Conservation (phyloP, 163 green algal species). For the Trebouxiophyceae sp. region DNA sequence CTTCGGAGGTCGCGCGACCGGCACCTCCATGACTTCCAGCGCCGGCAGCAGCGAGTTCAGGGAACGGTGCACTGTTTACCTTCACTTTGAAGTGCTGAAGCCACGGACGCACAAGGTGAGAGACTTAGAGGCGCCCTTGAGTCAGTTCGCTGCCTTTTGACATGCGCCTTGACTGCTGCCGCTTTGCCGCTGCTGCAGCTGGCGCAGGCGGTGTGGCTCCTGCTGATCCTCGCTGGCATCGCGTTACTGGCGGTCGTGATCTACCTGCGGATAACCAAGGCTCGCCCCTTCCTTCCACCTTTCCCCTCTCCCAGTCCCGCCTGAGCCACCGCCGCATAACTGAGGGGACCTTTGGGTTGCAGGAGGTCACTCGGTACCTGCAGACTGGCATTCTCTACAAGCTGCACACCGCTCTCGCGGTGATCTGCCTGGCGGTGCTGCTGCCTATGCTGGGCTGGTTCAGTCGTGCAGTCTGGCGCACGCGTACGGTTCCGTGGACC, state of each 20-base stretch:
- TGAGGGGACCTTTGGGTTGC: neutral
- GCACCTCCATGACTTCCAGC: too few relatives aligned
- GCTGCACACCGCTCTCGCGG: neutral
- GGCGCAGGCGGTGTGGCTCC: neutral
- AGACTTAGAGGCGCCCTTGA: neutral
- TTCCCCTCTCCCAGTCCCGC: neutral
- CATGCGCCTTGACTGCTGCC: neutral
- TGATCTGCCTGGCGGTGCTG: neutral
- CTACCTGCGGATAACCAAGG: too few relatives aligned
- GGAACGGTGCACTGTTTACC: neutral
- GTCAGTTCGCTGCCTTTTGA: neutral
- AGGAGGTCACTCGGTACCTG: too few relatives aligned
- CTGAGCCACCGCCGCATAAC: neutral
- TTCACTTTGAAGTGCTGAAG: neutral
- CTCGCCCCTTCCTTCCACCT: too few relatives aligned
- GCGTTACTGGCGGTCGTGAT: too few relatives aligned
- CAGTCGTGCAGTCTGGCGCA: neutral
- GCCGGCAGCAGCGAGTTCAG: neutral
- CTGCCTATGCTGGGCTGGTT: neutral
- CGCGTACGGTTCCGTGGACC: neutral
- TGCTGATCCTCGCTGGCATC: neutral
- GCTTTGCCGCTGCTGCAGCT: neutral
- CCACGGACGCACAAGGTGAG: neutral
- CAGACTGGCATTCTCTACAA: neutral
- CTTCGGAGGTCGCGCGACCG: neutral